Base-by-base conservation (phyloP, 306 rosid genomes). In the Ochetophila trinervis region DNA sequence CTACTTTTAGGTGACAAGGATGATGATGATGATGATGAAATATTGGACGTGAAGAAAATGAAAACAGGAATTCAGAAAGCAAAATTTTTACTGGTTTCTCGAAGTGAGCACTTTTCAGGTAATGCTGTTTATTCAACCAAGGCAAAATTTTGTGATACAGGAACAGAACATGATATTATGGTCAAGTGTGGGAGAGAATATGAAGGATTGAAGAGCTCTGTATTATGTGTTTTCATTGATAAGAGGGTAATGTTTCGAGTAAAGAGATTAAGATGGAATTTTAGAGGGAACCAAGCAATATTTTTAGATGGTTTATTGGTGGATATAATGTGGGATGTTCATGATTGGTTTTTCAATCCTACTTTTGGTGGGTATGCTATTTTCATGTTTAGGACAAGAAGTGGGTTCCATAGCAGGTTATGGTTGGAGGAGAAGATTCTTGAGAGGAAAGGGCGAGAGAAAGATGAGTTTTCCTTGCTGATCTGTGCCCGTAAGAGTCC, bases 251-350 rank as follows among this genome's bases (percentile, higher is more conserved):
- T 88, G 8, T 90, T 94, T 13, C 65, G 85, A 71, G 96, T 84
- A 57, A 86, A 77, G 76, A 81, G 91, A 66, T 67, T 90, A 70
- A 80, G 74, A 74, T 90, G 96, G 99, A 93, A 93, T 74, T 93
- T 93, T 69, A 82, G 99, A n/a, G 99, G 99, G 67, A 94, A 94
- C 68, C 96, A 88, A 32, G 81, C 92, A 1, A 78, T 90, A 5
- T 94, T 94, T 57, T 74, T 90, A 22, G 95, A 94, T 62, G 99
- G 97, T 20, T 71, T 87, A 72, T 53, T 94, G 40, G 96, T 94
- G 40, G 99, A 94, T 44, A 69, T 94, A 85, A 83, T 94, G 99
- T 94, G 99, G 99, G 99, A 94, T 36, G 80, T 94, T 47, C 95
- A 94, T 65, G 94, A 85, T 60, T 94, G 99, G 99, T 37, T 94